phyloP scores from a whole-genome alignment of 2,329 filamentous ascomycete genomes.

The Fusarium haematococcum region DNA sequence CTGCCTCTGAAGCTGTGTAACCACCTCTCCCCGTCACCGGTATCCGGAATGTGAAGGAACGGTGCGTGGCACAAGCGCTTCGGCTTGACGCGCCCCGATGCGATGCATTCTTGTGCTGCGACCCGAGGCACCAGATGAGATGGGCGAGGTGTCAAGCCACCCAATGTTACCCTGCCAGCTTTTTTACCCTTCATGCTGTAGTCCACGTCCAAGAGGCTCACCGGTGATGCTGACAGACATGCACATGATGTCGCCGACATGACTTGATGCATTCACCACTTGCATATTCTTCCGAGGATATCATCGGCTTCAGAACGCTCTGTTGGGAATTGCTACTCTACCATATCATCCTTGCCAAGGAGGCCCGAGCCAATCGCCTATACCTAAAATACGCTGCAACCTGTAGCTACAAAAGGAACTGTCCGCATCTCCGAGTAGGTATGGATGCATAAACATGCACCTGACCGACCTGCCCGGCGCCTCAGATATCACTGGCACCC shows the following conservation, averaged over 20 bases:
- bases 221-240: constrained; percentile 18
- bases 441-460: not conserved
- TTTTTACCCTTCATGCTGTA: constrained; percentile 8
- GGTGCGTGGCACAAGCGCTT: constrained; percentile 31
- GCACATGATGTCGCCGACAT: constrained; percentile 24
- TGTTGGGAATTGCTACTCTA: not conserved
- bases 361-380: not conserved
- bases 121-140: constrained; percentile 15
- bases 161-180: constrained; percentile 21
- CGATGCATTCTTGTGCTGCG: not conserved
- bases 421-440: not conserved
- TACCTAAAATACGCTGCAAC: not conserved
- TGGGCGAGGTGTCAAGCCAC: constrained; percentile 20
- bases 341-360: not conserved
- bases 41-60: constrained; percentile 12
- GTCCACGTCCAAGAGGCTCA: constrained; percentile 18
- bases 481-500: not conserved
- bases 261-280: not conserved
- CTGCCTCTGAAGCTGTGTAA: not conserved
- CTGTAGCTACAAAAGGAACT: not conserved
- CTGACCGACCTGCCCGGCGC: not conserved
- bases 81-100: not conserved
- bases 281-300: constrained; percentile 19
- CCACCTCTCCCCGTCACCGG: constrained; percentile 21
- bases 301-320: constrained; percentile 12